Evolutionary conservation across 75 land plant species (phyloP).

Genomic region (Picea sitchensis): DNA sequence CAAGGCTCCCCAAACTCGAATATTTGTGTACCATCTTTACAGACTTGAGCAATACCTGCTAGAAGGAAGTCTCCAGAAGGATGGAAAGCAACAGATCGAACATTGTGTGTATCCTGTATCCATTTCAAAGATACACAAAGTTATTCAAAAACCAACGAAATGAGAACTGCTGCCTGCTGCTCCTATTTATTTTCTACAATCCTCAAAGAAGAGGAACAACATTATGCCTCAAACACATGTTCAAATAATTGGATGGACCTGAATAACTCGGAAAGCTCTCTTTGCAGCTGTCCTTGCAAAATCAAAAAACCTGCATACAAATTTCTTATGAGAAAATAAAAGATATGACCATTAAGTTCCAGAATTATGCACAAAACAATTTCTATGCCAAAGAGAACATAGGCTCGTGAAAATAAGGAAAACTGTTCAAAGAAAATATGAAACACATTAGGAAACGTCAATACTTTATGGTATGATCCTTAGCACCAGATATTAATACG

Average conservation of each 20-base stretch:
- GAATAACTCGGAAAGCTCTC: slow-evolving; percentile 83
- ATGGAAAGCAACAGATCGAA: slow-evolving; percentile 91
- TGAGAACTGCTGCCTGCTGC: neutral
- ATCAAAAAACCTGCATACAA: slow-evolving; percentile 80
- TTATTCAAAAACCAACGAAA: neutral
- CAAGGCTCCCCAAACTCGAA: neutral
- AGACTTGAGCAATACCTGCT: slow-evolving; percentile 57
- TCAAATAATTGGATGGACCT: slow-evolving; percentile 36
- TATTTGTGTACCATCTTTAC: neutral
- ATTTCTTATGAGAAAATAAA: neutral
- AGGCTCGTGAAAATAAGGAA: too few relatives aligned
- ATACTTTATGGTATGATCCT: slow-evolving; percentile 94
- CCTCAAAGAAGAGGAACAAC: neutral
- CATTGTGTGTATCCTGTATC: slow-evolving; percentile 93
- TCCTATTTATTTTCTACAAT: neutral
- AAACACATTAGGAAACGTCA: neutral
- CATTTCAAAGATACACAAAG: slow-evolving; percentile 16
- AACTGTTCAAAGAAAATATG: too few relatives aligned
- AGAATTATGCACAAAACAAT: too few relatives aligned
- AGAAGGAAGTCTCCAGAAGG: slow-evolving; percentile 92
- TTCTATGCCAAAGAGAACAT: too few relatives aligned
- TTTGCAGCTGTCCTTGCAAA: slow-evolving; percentile 81
- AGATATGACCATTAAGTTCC: neutral
- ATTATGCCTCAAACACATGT: neutral
- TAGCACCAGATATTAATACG: slow-evolving; percentile 84